These are phyloP conservation scores for Ogataea glucozyma DNA, from an alignment of 805 yeast species.

Conservation along the genomic window DNA sequence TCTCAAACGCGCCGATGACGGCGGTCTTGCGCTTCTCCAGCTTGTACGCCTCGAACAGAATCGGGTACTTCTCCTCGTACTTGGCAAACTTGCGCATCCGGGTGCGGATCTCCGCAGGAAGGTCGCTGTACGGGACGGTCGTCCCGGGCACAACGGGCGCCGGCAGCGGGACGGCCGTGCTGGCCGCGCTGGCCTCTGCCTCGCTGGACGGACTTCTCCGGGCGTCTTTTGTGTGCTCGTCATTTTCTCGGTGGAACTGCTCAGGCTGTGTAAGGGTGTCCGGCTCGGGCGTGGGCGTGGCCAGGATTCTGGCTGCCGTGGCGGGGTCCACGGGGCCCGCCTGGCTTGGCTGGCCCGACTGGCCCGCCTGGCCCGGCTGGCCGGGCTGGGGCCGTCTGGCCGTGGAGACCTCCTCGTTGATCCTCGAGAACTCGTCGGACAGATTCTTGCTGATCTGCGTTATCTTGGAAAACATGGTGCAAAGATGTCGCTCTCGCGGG, in stretches of 20 bases:
- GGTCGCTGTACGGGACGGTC: conserved; percentile 37
- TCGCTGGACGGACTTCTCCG: too few species aligned
- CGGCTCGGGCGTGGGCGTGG: conserved; percentile 49
- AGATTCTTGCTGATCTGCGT: conserved; percentile 65
- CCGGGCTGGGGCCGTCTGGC: conserved; percentile 22
- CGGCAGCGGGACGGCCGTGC: neutral
- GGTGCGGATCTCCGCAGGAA: conserved; percentile 58
- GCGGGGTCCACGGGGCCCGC: conserved; percentile 23
- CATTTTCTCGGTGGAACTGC: conserved; percentile 27
- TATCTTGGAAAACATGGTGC: conserved; percentile 52
- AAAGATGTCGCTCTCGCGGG: too few species aligned
- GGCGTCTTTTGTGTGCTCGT: neutral
- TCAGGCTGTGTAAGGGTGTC: conserved; percentile 48
- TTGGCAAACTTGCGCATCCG: conserved; percentile 75
- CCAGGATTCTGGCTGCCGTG: conserved; percentile 36
- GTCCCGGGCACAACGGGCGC: conserved; percentile 29
- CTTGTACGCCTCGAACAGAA: conserved; percentile 80
- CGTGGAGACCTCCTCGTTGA: conserved; percentile 34
- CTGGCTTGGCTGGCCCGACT: conserved; percentile 18
- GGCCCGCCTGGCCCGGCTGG: conserved; percentile 21
- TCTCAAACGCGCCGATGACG: conserved; percentile 63
- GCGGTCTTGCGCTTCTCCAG: conserved; percentile 69
- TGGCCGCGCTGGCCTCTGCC: too few species aligned
- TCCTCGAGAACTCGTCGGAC: conserved; percentile 54
- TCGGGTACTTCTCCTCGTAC: conserved; percentile 90